phyloP scores from a whole-genome alignment of 2,329 filamentous ascomycete species.

The Hymenoscyphus salicellus region DNA sequence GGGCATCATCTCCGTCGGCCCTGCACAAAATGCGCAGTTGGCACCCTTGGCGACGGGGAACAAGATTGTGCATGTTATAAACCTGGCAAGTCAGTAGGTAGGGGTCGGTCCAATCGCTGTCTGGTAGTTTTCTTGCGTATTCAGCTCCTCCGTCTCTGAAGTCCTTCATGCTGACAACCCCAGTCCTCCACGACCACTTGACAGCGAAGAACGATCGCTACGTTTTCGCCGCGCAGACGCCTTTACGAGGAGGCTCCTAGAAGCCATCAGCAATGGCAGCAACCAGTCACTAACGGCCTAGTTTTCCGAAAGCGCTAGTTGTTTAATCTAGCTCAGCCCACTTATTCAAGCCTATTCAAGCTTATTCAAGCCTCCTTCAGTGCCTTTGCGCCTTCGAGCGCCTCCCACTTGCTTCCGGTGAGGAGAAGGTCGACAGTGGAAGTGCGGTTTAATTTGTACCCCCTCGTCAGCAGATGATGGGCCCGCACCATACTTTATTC shows the following conservation, averaged over 20 bases:
- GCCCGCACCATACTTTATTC: constrained; percentile 7
- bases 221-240: background rate
- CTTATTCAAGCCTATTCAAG: background rate
- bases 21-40: background rate
- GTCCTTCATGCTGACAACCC: background rate
- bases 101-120: background rate
- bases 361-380: background rate
- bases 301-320: background rate
- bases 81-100: background rate
- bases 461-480: constrained; percentile 9
- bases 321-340: background rate
- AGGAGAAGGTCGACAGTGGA: background rate
- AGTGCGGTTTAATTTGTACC: constrained; percentile 10
- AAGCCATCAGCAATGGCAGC: background rate
- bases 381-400: background rate
- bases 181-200: background rate
- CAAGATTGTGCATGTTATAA: background rate
- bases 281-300: background rate
- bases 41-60: background rate
- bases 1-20: background rate
- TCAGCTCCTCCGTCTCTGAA: background rate
- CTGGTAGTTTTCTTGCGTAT: background rate
- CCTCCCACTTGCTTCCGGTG: background rate
- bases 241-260: background rate
- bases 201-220: background rate